Evolutionary conservation across 345 rosid genomes (phyloP).

Genomic region (Gossypium anomalum): DNA sequence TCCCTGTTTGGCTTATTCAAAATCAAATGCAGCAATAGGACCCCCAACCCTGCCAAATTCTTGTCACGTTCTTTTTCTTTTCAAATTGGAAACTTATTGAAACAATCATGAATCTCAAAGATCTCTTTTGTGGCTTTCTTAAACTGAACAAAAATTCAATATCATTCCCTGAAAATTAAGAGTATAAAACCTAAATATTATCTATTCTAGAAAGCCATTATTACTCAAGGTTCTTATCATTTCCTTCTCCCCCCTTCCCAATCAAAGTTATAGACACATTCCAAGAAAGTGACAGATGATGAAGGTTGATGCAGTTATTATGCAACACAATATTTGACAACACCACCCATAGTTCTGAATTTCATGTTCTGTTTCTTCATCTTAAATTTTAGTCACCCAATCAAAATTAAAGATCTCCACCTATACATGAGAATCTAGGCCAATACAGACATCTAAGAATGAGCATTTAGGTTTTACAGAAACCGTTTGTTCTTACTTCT

Average conservation of each 20-base stretch:
- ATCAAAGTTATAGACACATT: constrained; percentile 61
- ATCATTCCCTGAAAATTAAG: background rate
- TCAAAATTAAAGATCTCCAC: background rate
- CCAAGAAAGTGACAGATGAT: background rate
- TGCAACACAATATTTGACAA: background rate
- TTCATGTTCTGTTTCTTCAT: background rate
- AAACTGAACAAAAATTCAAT: background rate
- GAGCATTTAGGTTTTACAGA: background rate
- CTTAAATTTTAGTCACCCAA: background rate
- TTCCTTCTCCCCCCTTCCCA: constrained; percentile 53
- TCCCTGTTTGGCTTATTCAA: background rate
- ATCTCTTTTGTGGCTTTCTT: background rate
- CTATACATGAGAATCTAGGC: background rate
- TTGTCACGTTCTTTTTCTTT: background rate
- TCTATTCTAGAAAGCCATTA: background rate
- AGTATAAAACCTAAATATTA: background rate
- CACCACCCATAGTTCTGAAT: background rate
- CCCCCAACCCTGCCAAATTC: background rate
- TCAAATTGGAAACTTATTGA: background rate
- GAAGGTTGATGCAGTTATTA: background rate
- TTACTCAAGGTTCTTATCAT: background rate
- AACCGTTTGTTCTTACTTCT: background rate
- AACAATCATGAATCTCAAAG: background rate
- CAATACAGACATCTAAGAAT: background rate
- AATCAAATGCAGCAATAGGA: background rate